A percentile compares a stretch with the other conserved stretches of the same genome.
Conservation (phyloP, 805 yeast genomes). For the Cyberlindnera americana region DNA sequence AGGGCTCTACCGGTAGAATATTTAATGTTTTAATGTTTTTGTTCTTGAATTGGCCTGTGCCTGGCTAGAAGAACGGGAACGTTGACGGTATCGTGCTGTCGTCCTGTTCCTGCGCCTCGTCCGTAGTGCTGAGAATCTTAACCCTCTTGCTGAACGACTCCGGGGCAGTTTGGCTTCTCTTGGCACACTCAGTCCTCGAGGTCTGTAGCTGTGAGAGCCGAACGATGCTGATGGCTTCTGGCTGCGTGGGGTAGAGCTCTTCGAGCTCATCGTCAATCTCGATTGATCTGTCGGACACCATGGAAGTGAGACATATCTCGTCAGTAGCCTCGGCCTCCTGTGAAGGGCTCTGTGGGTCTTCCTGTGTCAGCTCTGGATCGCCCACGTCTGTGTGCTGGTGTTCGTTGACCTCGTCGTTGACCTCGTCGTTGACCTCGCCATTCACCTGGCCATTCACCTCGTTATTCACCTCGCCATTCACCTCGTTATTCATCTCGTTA, state of each 20-base stretch:
- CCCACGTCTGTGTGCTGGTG: no score
- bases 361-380: no score
- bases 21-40: neutral
- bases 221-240: constrained; percentile 19
- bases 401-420: no score
- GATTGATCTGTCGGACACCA: constrained; percentile 8
- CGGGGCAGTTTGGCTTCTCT: constrained; percentile 3
- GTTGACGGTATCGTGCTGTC: constrained; percentile 2
- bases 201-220: constrained; percentile 21
- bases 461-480: neutral
- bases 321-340: neutral
- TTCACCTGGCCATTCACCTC: neutral
- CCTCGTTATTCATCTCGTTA: neutral
- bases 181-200: neutral
- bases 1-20: no score
- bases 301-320: constrained; percentile 2
- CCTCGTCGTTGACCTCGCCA: no score
- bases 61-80: constrained; percentile 6
- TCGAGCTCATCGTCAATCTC: constrained; percentile 27
- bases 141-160: neutral
- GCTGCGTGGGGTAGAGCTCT: constrained; percentile 29
- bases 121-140: neutral
- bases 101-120: constrained; percentile 1
- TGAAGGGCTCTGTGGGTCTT: no score
- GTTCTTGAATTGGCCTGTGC: no score